Base-by-base conservation (phyloP, 1,284 basidiomycete species). In the Pisolithus thermaeus region DNA sequence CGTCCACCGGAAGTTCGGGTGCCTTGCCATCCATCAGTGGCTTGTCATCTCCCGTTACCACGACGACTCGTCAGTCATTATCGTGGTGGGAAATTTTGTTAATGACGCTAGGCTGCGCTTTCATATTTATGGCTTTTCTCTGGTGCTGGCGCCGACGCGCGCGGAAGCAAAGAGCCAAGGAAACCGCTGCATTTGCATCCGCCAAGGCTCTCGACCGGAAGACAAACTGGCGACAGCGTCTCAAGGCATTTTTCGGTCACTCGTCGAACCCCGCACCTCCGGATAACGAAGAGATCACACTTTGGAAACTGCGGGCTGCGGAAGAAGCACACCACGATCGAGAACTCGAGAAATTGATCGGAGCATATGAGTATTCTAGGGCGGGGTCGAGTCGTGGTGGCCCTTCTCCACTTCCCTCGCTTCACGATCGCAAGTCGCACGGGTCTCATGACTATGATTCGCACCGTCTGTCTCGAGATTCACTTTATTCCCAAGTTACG, bases 81-180 rank as follows among this genome's bases (percentile, higher is more conserved):
- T 70, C 73, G 53, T 89, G 87, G 86, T 91, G 89, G 88, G 74
- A 90, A 68, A 90, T 90, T 57, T 73, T 90, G 39, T 76, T 91
- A 53, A 90, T 90, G 84, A 74, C 83, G 0, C 76, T 89, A 30
- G 88, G 88, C 7, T 87, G 85, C 63, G 81, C 83, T 11, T 84
- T 88, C 68, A 83, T 91, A 65, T 85, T 89, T 63, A 53, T 89
- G 37, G 66, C 79, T 39, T 62, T 87, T 56, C 59, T 90, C 51
- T 75, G 80, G 69, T 75, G 75, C 59, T 89, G 82, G 80, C 80
- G 89, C 38, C 76, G 85, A 28, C 79, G 78, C 39, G 80, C 80
- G 40, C 79, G 81, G 64, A 83, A 81, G 61, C 75, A 78, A 61
- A 80, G 88, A 22, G 79, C 77, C 14, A 74, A 84, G 61, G 71